A percentile compares a stretch with the other conserved stretches of the same genome.
Conservation (phyloP, 2,329 filamentous ascomycete genomes). For the Aureobasidium sp. region DNA sequence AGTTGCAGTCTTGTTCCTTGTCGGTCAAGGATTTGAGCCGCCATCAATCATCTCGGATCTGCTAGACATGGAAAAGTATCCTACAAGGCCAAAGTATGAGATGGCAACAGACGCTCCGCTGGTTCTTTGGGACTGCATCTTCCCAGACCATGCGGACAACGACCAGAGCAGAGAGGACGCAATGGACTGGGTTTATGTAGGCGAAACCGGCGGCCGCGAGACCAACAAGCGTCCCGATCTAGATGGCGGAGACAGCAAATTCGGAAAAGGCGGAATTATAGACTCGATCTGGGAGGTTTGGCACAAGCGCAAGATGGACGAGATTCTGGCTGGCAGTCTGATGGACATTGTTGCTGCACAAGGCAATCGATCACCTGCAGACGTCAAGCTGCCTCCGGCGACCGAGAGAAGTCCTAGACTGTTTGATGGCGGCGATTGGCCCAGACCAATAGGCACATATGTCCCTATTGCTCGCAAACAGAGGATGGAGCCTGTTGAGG, state of each 20-base stretch:
- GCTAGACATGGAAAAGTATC: conserved; percentile 64
- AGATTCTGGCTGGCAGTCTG: conserved; percentile 69
- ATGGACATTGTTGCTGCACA: conserved; percentile 53
- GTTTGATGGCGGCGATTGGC: conserved; percentile 52
- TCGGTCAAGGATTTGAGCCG: conserved; percentile 79
- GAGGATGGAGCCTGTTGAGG: conserved; percentile 52
- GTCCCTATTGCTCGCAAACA: conserved; percentile 49
- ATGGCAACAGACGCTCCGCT: conserved; percentile 88
- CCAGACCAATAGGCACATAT: conserved; percentile 52
- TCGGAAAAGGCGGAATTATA: conserved; percentile 59
- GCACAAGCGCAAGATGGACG: conserved; percentile 82
- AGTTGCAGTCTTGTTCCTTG: conserved; percentile 83
- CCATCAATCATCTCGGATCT: conserved; percentile 67
- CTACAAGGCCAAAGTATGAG: conserved; percentile 74
- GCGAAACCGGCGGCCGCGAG: conserved; percentile 50
- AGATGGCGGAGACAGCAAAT: conserved; percentile 50
- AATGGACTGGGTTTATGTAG: conserved; percentile 72
- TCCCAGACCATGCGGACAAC: conserved; percentile 36
- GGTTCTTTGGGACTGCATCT: conserved; percentile 94
- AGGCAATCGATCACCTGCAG: conserved; percentile 25
- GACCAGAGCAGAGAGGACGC: conserved; percentile 47
- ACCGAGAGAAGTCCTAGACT: conserved; percentile 41
- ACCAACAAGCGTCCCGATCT: conserved; percentile 24
- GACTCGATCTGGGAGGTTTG: conserved; percentile 76
- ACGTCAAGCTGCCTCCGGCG: conserved; percentile 14